phyloP scores from a whole-genome alignment of 192 early-diverging fungal genomes.

The Entophlyctis helioformis region DNA sequence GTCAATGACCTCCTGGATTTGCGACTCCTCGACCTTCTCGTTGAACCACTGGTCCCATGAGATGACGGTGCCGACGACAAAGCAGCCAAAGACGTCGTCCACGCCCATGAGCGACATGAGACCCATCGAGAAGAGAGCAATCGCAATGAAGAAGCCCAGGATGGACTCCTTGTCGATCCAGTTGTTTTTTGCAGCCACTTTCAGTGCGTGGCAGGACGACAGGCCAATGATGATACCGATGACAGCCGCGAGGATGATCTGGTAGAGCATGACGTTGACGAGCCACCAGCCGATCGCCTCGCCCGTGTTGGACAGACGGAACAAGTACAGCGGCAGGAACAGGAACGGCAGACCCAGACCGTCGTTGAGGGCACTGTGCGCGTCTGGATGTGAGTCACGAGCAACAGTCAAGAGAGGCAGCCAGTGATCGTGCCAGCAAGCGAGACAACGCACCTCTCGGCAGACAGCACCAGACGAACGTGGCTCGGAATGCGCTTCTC shows the following conservation, averaged over 20 bases:
- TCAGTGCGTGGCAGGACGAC: slow-evolving; percentile 51
- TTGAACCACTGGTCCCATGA: not conserved
- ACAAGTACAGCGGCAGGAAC: not conserved
- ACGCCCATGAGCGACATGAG: slow-evolving; percentile 23
- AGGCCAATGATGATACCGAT: slow-evolving; percentile 66
- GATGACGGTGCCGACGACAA: slow-evolving; percentile 29
- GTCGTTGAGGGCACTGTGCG: slow-evolving; percentile 6
- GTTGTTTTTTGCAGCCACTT: slow-evolving; percentile 50
- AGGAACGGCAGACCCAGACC: too few relatives aligned
- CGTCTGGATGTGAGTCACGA: too few relatives aligned
- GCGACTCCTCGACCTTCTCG: slow-evolving; percentile 42
- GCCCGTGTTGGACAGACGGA: not conserved
- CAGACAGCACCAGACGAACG: slow-evolving; percentile 20
- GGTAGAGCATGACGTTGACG: slow-evolving; percentile 11
- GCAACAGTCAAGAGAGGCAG: not conserved
- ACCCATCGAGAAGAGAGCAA: slow-evolving; percentile 26
- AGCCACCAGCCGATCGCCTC: slow-evolving; percentile 14
- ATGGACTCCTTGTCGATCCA: slow-evolving; percentile 83
- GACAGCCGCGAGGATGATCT: slow-evolving; percentile 15
- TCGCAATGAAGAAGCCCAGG: slow-evolving; percentile 65
- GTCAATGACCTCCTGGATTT: slow-evolving; percentile 84
- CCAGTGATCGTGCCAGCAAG: not conserved
- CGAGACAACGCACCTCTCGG: slow-evolving; percentile 9
- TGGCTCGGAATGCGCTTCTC: slow-evolving; percentile 71
- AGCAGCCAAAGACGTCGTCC: slow-evolving; percentile 54